A percentile compares a stretch with the other conserved stretches of the same genome.
Evolutionary conservation across 1,284 basidiomycete species (phyloP).

Genomic region (Bjerkandera adusta): DNA sequence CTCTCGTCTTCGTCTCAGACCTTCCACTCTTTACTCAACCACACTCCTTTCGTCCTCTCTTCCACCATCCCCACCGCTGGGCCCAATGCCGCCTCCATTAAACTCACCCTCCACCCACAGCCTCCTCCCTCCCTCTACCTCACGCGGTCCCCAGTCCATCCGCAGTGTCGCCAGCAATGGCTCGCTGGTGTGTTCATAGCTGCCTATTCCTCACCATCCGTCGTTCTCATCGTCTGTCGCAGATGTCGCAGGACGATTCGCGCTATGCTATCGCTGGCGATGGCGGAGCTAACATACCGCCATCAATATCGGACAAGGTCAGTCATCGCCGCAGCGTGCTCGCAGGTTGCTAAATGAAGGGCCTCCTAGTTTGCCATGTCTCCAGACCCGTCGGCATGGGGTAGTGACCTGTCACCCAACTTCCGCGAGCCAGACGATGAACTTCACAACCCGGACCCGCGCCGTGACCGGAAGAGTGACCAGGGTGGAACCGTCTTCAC

Average conservation of each 20-base stretch:
- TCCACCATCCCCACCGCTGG: conserved; percentile 11
- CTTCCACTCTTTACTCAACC: conserved; percentile 6
- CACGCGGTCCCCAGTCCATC: conserved; percentile 33
- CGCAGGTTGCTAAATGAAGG: not conserved
- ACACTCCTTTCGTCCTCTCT: conserved; percentile 17
- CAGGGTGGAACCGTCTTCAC: conserved; percentile 67
- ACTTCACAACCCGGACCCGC: conserved; percentile 75
- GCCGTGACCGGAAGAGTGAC: conserved; percentile 62
- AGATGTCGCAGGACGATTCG: conserved; percentile 35
- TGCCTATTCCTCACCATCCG: conserved; percentile 7
- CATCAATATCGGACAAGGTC: conserved; percentile 35
- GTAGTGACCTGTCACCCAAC: conserved; percentile 53
- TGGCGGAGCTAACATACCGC: conserved; percentile 19
- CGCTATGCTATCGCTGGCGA: conserved; percentile 35
- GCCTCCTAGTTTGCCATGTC: conserved; percentile 64
- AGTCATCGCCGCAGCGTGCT: not conserved
- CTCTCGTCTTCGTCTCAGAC: not conserved
- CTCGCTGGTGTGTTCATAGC: conserved; percentile 37
- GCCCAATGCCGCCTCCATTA: conserved; percentile 16
- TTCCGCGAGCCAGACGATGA: conserved; percentile 65
- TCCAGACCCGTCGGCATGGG: conserved; percentile 68
- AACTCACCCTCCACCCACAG: conserved; percentile 45
- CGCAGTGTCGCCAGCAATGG: conserved; percentile 34
- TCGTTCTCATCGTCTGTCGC: conserved; percentile 13
- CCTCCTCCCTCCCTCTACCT: conserved; percentile 44